Evolutionary conservation across 106 monocot species (phyloP).

Genomic region (Dendrobium catenatum): DNA sequence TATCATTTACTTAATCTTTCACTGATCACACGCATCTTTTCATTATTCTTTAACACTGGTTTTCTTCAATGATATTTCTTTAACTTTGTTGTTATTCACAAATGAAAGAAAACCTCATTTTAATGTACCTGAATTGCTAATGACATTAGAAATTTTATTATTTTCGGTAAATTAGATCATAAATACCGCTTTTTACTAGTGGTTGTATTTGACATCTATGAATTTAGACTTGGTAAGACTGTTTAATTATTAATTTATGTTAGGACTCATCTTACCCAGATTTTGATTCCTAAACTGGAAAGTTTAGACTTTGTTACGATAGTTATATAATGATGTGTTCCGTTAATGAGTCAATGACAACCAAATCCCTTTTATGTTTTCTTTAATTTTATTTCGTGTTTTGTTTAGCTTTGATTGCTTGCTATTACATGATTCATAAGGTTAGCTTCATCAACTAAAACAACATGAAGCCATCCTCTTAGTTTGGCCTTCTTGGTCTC

Average conservation of each 20-base stretch:
- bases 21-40: neutral
- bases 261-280: neutral
- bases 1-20: neutral
- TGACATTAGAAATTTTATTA: neutral
- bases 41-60: neutral
- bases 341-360: neutral
- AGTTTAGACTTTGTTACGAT: neutral
- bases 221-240: neutral
- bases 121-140: neutral
- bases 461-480: neutral
- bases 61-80: neutral
- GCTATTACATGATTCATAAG: neutral
- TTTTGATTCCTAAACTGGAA: neutral
- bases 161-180: neutral
- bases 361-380: neutral
- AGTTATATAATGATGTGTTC: neutral
- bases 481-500: neutral
- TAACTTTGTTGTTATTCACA: neutral
- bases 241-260: neutral
- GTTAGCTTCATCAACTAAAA: neutral
- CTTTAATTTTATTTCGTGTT: neutral
- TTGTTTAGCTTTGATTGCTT: neutral
- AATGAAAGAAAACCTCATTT: neutral
- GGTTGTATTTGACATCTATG: neutral
- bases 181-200: neutral